Conservation (phyloP, 2,329 filamentous ascomycete genomes). For the Fusarium veterinarium region DNA sequence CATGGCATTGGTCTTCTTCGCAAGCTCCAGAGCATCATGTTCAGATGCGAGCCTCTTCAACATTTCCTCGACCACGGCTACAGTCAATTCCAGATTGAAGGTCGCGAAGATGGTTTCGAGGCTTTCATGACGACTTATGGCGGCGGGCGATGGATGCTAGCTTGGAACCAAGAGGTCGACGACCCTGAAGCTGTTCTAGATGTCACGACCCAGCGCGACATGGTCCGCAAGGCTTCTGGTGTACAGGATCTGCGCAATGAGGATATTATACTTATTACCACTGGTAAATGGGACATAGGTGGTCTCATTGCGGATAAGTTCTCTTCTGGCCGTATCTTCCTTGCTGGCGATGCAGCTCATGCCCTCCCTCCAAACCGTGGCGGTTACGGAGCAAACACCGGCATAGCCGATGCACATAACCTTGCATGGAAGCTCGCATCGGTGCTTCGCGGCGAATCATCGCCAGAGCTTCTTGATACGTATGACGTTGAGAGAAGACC, state of each 20-base stretch:
- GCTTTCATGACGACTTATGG: conserved; percentile 42
- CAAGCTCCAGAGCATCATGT: conserved; percentile 51
- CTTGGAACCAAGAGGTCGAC: conserved; percentile 19
- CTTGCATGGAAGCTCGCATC: conserved; percentile 56
- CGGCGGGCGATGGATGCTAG: conserved; percentile 39
- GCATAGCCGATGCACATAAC: conserved; percentile 54
- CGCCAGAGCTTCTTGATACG: conserved; percentile 47
- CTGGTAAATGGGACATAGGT: conserved; percentile 40
- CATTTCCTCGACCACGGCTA: conserved; percentile 48
- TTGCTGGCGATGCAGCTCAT: background rate
- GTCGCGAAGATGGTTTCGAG: conserved; percentile 41
- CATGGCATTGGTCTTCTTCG: conserved; percentile 48
- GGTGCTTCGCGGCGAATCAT: conserved; percentile 44
- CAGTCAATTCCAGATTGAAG: conserved; percentile 48
- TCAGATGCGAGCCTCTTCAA: conserved; percentile 45
- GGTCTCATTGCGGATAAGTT: conserved; percentile 45
- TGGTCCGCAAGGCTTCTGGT: conserved; percentile 28
- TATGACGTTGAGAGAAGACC: conserved; percentile 53
- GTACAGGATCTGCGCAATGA: conserved; percentile 9
- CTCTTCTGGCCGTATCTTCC: conserved; percentile 39
- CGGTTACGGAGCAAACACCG: conserved; percentile 50
- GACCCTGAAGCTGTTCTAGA: background rate
- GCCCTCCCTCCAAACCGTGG: conserved; percentile 51
- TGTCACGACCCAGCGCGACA: conserved; percentile 5
- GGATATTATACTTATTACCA: conserved; percentile 34